Conservation (phyloP, 1,139 yeast genomes). For the Zygosaccharomyces sapae region DNA sequence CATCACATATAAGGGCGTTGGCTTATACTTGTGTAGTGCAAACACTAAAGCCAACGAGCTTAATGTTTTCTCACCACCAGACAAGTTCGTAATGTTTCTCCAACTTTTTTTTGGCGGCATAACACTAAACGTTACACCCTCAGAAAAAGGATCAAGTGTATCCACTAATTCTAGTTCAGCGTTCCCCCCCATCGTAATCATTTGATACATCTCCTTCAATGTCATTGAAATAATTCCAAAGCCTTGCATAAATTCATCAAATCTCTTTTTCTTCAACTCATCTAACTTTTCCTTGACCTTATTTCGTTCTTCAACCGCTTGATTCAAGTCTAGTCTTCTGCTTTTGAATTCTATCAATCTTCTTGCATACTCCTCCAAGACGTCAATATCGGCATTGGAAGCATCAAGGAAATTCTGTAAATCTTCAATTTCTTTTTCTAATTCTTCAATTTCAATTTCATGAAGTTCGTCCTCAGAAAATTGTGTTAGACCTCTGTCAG, state of each 20-base stretch:
- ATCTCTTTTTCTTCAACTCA: slow-evolving; percentile 64
- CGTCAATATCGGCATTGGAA: slow-evolving; percentile 66
- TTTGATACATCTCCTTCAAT: slow-evolving; percentile 93
- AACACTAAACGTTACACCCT: slow-evolving; percentile 92
- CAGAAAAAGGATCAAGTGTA: slow-evolving; percentile 92
- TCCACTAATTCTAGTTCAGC: slow-evolving; percentile 96
- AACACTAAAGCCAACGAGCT: slow-evolving; percentile 93
- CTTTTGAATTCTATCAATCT: slow-evolving; percentile 60
- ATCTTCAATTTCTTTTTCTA: slow-evolving; percentile 51
- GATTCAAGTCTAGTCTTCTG: slow-evolving; percentile 63
- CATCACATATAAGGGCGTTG: slow-evolving; percentile 97
- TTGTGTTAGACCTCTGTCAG: slow-evolving; percentile 37
- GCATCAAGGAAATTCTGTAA: slow-evolving; percentile 56
- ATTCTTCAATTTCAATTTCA: slow-evolving; percentile 45
- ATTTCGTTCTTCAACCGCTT: slow-evolving; percentile 65
- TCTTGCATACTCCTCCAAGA: slow-evolving; percentile 69
- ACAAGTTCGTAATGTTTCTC: slow-evolving; percentile 89
- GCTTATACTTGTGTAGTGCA: slow-evolving; percentile 93
- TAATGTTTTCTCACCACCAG: slow-evolving; percentile 97
- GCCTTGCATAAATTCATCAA: slow-evolving; percentile 91
- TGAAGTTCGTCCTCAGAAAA: slow-evolving; percentile 53
- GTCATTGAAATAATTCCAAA: slow-evolving; percentile 82
- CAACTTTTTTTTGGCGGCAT: slow-evolving; percentile 99
- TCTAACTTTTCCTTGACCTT: slow-evolving; percentile 59
- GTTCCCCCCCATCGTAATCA: slow-evolving; percentile 99